Conservation (phyloP, 2,329 filamentous ascomycete genomes). For the Alternaria longipes region DNA sequence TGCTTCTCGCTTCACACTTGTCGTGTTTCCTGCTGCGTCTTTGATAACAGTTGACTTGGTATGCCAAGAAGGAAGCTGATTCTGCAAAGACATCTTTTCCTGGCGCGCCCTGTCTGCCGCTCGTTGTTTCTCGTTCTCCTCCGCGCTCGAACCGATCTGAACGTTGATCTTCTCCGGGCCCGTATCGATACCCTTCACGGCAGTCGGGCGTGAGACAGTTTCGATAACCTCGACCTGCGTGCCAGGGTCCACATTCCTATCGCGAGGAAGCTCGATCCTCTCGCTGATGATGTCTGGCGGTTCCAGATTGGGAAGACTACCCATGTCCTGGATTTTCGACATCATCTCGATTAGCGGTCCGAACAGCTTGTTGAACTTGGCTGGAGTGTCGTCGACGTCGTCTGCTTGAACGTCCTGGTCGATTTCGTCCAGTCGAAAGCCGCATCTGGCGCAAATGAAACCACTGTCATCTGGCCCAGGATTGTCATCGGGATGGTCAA, state of each 20-base stretch:
- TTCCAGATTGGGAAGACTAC: constrained; percentile 76
- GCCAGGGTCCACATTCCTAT: constrained; percentile 71
- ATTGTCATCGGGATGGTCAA: constrained; percentile 74
- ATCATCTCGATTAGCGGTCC: constrained; percentile 76
- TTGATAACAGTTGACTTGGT: constrained; percentile 71
- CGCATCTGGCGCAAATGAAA: constrained; percentile 86
- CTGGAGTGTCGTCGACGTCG: constrained; percentile 53
- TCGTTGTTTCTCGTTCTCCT: constrained; percentile 72
- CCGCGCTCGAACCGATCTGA: constrained; percentile 72
- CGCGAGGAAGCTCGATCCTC: constrained; percentile 71
- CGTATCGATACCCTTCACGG: constrained; percentile 73
- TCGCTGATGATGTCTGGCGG: constrained; percentile 74
- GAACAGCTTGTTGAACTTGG: constrained; percentile 76
- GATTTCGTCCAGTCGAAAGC: constrained; percentile 61
- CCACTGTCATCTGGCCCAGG: constrained; percentile 59
- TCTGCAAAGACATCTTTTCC: constrained; percentile 72
- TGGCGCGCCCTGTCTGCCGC: constrained; percentile 71
- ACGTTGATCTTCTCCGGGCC: constrained; percentile 75
- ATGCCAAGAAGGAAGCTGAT: constrained; percentile 76
- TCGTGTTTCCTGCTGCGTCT: constrained; percentile 57
- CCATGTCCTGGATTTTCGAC: constrained; percentile 71
- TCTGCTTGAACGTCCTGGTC: constrained; percentile 40
- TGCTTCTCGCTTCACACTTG: constrained; percentile 49
- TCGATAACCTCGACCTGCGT: constrained; percentile 68
- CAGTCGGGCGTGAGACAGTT: constrained; percentile 66